Percentiles rank a stretch among this genome's conserved stretches.
These are phyloP conservation scores for Botrytis tulipae DNA, from an alignment of 2,329 filamentous ascomycete genomes.

Conservation along the genomic window DNA sequence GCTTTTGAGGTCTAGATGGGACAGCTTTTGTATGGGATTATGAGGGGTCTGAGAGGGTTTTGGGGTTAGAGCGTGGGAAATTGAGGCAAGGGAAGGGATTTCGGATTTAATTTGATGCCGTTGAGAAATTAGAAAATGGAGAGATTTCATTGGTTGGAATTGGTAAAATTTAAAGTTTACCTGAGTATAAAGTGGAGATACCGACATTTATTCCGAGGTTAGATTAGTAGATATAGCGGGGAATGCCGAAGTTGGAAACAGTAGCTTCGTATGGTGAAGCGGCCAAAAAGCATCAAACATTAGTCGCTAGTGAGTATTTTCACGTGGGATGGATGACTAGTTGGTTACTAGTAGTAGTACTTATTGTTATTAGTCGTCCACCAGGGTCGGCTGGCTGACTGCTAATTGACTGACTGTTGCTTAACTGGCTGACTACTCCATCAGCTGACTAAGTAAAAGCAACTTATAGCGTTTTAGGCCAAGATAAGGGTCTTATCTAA, in stretches of 20 bases:
- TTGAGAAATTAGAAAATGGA: not conserved
- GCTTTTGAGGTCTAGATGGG: not conserved
- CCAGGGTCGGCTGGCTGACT: too few species aligned
- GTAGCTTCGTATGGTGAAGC: not conserved
- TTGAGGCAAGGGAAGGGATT: not conserved
- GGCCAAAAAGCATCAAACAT: too few species aligned
- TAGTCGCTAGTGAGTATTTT: too few species aligned
- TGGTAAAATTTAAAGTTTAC: not conserved
- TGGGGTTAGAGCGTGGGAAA: not conserved
- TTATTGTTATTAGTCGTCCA: too few species aligned
- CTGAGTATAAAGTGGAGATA: not conserved
- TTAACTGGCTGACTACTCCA: too few species aligned
- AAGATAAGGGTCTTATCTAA: not conserved
- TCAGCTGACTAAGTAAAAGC: not conserved
- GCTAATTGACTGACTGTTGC: too few species aligned
- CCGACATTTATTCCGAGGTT: not conserved
- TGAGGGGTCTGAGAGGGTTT: not conserved
- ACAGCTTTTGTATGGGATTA: not conserved
- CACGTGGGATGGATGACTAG: too few species aligned
- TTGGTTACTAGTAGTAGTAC: too few species aligned
- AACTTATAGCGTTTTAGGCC: rapidly evolving
- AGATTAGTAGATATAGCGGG: not conserved
- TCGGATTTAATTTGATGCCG: not conserved
- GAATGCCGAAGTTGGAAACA: not conserved
- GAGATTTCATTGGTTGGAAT: not conserved